Evolutionary conservation across 768 basidiomycete genomes (phyloP).

Genomic region (Lepiota subincarnata): DNA sequence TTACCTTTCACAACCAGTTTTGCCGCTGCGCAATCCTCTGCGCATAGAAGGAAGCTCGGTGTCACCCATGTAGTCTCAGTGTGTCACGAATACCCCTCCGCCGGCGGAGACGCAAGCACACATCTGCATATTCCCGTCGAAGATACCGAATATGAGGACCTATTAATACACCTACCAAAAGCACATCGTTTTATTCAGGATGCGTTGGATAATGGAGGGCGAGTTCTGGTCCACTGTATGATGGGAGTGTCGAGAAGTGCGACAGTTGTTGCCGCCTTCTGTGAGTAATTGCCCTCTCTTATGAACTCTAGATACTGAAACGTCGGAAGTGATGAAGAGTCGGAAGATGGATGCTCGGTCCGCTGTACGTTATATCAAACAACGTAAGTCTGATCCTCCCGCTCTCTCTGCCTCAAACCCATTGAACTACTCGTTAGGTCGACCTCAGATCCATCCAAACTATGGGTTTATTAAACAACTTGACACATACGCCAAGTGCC

Average conservation of each 20-base stretch:
- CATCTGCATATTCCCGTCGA: conserved; percentile 38
- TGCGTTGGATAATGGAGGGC: conserved; percentile 49
- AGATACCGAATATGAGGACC: conserved; percentile 45
- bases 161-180: conserved; percentile 60
- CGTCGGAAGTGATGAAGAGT: conserved; percentile 45
- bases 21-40: conserved; percentile 29
- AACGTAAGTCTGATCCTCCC: conserved; percentile 31
- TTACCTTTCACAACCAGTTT: conserved; percentile 23
- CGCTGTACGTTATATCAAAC: conserved; percentile 47
- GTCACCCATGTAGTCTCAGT: conserved; percentile 57
- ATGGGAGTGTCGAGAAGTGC: conserved; percentile 72
- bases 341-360: conserved; percentile 34
- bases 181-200: conserved; percentile 60
- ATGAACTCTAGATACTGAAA: background rate
- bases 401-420: conserved; percentile 2
- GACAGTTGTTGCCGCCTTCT: conserved; percentile 53
- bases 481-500: conserved; percentile 47
- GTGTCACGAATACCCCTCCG: conserved; percentile 49
- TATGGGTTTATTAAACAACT: conserved; percentile 59
- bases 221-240: conserved; percentile 66
- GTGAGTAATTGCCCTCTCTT: conserved; percentile 29
- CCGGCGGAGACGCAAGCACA: conserved; percentile 24
- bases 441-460: conserved; percentile 41
- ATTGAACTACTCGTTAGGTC: conserved; percentile 22
- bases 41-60: conserved; percentile 27